Percentiles rank a stretch among this genome's conserved stretches.
Evolutionary conservation across 2,329 filamentous ascomycete species (phyloP).

Genomic region (Monilinia aucupariae): DNA sequence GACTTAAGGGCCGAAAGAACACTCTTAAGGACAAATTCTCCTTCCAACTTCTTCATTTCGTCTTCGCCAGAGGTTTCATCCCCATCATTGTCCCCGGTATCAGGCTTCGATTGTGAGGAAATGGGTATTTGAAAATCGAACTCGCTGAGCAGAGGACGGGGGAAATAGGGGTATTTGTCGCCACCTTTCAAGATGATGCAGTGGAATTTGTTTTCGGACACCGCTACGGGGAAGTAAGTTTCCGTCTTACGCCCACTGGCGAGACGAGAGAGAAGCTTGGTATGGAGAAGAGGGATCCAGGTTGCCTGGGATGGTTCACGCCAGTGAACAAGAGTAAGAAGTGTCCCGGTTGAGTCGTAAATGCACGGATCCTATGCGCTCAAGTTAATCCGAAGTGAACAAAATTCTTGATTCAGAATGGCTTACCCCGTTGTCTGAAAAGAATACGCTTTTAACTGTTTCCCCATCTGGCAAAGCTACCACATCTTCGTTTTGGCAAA

Average conservation of each 20-base stretch:
- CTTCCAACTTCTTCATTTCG: constrained; percentile 66
- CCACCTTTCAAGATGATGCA: constrained; percentile 98
- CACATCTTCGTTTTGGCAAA: constrained; percentile 90
- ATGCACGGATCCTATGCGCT: constrained; percentile 75
- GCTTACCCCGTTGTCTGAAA: constrained; percentile 80
- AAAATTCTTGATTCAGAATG: neutral
- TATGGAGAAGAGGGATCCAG: constrained; percentile 92
- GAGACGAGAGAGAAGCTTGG: constrained; percentile 73
- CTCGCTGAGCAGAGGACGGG: constrained; percentile 80
- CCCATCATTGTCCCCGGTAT: constrained; percentile 34
- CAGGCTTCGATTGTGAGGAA: constrained; percentile 46
- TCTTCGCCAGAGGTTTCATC: constrained; percentile 38
- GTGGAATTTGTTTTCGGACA: constrained; percentile 87
- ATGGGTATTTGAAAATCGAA: constrained; percentile 89
- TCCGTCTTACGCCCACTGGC: constrained; percentile 82
- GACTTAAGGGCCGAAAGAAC: constrained; percentile 68
- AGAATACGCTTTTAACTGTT: constrained; percentile 78
- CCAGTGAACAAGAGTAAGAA: constrained; percentile 88
- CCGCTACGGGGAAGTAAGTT: constrained; percentile 90
- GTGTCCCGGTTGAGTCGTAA: constrained; percentile 85
- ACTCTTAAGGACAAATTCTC: constrained; percentile 70
- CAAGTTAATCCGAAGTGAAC: constrained; percentile 11
- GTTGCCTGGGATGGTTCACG: constrained; percentile 74
- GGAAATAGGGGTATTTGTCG: constrained; percentile 90
- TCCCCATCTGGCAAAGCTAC: constrained; percentile 74